Evolutionary conservation across 139 green algal genomes (phyloP).

Genomic region (Marvania coccoides): DNA sequence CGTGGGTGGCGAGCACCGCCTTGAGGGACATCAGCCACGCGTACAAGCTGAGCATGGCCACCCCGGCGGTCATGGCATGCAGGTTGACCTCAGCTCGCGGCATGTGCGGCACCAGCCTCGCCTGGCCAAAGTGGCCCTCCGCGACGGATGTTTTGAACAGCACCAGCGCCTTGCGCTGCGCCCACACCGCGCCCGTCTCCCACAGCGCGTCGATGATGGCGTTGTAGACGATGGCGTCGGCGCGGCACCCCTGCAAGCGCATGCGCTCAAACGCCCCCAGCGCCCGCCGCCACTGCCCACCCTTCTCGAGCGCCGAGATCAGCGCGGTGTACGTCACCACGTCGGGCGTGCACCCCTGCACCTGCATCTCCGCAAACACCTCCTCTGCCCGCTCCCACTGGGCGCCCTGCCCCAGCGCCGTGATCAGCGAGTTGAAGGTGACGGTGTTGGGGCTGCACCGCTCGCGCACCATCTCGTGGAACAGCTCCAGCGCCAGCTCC

Average conservation of each 20-base stretch:
- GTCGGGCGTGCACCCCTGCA: slow-evolving; percentile 63
- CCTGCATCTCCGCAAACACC: slow-evolving; percentile 78
- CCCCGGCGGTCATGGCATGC: slow-evolving; percentile 74
- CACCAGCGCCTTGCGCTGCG: slow-evolving; percentile 41
- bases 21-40: slow-evolving; percentile 60
- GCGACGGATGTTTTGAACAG: slow-evolving; percentile 30
- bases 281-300: slow-evolving; percentile 31
- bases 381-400: slow-evolving; percentile 68
- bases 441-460: slow-evolving; percentile 36
- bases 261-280: slow-evolving; percentile 27
- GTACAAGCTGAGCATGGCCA: slow-evolving; percentile 76
- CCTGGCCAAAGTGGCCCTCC: slow-evolving; percentile 52
- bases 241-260: slow-evolving; percentile 7
- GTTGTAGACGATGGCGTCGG: slow-evolving; percentile 80
- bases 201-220: slow-evolving; percentile 75
- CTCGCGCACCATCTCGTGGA: slow-evolving; percentile 35
- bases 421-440: slow-evolving; percentile 31
- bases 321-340: slow-evolving; percentile 70
- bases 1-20: slow-evolving; percentile 11
- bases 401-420: slow-evolving; percentile 25
- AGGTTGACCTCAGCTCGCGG: slow-evolving; percentile 60
- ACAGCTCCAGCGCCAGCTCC: slow-evolving; percentile 34
- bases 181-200: slow-evolving; percentile 73
- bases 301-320: slow-evolving; percentile 52
- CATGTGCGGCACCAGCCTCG: slow-evolving; percentile 22